Evolutionary conservation across 768 basidiomycete genomes (phyloP), one percentile per base, ranked within the genome.

Genomic region (Boletus patriciae): DNA sequence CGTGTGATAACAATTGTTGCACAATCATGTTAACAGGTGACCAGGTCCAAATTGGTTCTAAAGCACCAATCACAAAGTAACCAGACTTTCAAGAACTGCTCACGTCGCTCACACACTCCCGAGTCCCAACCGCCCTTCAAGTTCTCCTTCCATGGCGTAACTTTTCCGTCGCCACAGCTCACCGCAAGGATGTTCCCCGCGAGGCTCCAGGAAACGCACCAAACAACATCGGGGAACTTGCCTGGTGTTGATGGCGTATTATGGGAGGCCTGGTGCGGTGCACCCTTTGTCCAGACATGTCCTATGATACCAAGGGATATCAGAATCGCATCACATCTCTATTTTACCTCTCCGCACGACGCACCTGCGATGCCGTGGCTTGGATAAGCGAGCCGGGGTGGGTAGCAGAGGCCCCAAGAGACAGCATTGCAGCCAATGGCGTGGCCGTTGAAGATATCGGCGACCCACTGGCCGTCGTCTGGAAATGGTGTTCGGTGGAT

Each of bases 151-250:
- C 97, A 99, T 48, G 98, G 77, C 9, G 91, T 94, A 19, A 99
- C 96, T 74, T 97, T 98, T 13, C 97, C 96, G 68, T 99, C 97
- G 11, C 94, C 95, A 72, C 94, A 96, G 71, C 92, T 94, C 43
- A 98, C 97, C 0, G 95, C 95, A 45, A 99, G 80, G 50, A 99
- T 83, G 68, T 98, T 98, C 18, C 96, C 96, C 1, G 95, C 92
- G 25, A 98, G 81, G 62, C 92, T 95, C 97, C 97, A 99, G 44
- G 91, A 93, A 33, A 98, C 94, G n/a, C 95, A 83, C 97, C 96
- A 99, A 25, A 98, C 94, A 5, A 94, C 93, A 70, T 98, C 96
- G 2, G 93, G 92, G 77, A 98, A 98, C 70, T 90, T 94, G 23
- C 90, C 90, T 16, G 83, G 74, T 69, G 72, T 76, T 43, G 70